Conservation (phyloP, 371 early-diverging fungal species). For the Lichtheimia hyalospora region DNA sequence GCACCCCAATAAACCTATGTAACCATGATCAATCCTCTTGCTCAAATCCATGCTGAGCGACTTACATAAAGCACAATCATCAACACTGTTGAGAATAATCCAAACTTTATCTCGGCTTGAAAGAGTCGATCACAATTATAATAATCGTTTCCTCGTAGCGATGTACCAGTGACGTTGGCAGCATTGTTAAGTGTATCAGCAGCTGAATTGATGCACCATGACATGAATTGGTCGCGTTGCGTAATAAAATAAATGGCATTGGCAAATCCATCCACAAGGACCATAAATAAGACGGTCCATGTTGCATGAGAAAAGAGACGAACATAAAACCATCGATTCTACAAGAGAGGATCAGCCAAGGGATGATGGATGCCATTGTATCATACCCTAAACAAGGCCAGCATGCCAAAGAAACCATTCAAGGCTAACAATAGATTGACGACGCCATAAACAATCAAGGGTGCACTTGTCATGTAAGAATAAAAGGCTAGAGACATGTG, state of each 20-base stretch:
- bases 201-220: constrained; percentile 27
- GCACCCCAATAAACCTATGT: constrained; percentile 45
- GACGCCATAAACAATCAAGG: constrained; percentile 40
- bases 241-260: constrained; percentile 40
- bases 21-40: background rate
- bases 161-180: constrained; percentile 1
- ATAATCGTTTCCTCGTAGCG: constrained; percentile 22
- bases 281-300: constrained; percentile 19
- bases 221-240: constrained; percentile 16
- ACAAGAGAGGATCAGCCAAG: constrained; percentile 6
- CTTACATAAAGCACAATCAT: constrained; percentile 45
- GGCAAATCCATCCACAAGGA: constrained; percentile 28
- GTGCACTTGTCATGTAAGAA: constrained; percentile 29
- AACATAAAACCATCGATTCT: constrained; percentile 18
- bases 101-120: constrained; percentile 49
- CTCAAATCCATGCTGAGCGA: background rate
- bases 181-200: constrained; percentile 10
- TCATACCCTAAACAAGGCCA: constrained; percentile 31
- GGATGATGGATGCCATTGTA: constrained; percentile 2
- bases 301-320: constrained; percentile 18
- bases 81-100: constrained; percentile 29
- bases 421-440: constrained; percentile 36
- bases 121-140: constrained; percentile 46
- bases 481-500: constrained; percentile 35
- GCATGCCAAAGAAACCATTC: constrained; percentile 28